These are phyloP conservation scores for Postia placenta DNA, from an alignment of 768 basidiomycete species.

Conservation along the genomic window DNA sequence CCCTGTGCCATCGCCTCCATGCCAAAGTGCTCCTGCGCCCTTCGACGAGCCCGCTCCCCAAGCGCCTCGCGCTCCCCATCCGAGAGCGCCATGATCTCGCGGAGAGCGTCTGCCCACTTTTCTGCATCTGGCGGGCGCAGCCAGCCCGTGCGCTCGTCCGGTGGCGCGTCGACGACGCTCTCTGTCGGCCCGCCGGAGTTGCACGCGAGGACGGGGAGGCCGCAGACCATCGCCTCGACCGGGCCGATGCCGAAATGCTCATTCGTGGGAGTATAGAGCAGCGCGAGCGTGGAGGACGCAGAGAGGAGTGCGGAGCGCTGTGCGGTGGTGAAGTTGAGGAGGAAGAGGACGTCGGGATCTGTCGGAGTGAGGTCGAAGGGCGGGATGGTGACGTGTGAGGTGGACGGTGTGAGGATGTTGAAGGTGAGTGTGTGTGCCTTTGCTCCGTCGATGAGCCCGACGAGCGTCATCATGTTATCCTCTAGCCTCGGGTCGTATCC, in stretches of 20 bases:
- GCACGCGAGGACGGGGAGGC: conserved; percentile 85
- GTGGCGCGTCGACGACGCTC: conserved; percentile 50
- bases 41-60: conserved; percentile 44
- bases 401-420: conserved; percentile 44
- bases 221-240: conserved; percentile 90
- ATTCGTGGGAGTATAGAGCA: conserved; percentile 91
- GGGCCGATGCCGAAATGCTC: conserved; percentile 99
- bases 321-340: conserved; percentile 84
- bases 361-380: conserved; percentile 31
- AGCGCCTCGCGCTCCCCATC: conserved; percentile 40
- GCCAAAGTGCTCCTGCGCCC: conserved; percentile 66
- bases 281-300: conserved; percentile 55
- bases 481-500: conserved; percentile 86
- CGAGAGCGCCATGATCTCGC: conserved; percentile 47
- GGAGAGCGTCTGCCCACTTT: conserved; percentile 67
- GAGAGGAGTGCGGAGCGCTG: conserved; percentile 82
- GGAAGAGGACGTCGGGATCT: conserved; percentile 68
- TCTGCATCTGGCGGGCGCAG: conserved; percentile 54
- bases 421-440: conserved; percentile 51
- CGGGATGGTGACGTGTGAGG: conserved; percentile 34
- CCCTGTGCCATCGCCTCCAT: conserved; percentile 67
- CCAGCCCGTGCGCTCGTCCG: conserved; percentile 66
- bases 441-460: conserved; percentile 52
- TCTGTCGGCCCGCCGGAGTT: conserved; percentile 88
- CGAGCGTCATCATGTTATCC: conserved; percentile 75